These are phyloP conservation scores for Tilletia horrida DNA, from an alignment of 1,284 basidiomycete species.

Conservation along the genomic window DNA sequence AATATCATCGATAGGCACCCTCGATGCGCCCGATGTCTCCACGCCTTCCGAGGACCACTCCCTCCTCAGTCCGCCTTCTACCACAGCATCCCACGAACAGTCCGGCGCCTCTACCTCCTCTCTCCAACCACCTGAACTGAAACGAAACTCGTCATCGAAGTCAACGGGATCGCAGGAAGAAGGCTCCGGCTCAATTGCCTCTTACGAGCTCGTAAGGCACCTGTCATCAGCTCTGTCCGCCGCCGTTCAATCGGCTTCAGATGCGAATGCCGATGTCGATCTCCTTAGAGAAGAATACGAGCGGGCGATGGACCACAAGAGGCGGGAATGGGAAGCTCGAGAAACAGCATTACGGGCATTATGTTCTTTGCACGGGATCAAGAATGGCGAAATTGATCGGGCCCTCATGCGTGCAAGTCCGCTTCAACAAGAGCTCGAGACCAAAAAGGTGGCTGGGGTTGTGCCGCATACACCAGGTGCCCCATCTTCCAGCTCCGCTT, in stretches of 20 bases:
- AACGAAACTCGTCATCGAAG: neutral
- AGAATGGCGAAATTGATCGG: slow-evolving; percentile 37
- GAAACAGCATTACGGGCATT: slow-evolving; percentile 32
- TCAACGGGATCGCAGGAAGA: too few species aligned
- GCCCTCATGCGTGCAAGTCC: slow-evolving; percentile 29
- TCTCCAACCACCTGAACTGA: neutral
- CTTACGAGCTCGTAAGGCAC: neutral
- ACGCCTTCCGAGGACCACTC: slow-evolving; percentile 5
- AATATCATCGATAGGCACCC: neutral
- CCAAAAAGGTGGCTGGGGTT: neutral
- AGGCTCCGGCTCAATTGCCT: neutral
- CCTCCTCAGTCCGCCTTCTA: neutral
- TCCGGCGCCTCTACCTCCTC: neutral
- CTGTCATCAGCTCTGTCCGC: slow-evolving; percentile 17
- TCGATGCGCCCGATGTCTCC: neutral
- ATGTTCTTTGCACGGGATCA: slow-evolving; percentile 38
- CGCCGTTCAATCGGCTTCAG: slow-evolving; percentile 8
- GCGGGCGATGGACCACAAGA: slow-evolving; percentile 11
- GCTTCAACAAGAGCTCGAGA: slow-evolving; percentile 13
- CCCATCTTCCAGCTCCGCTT: neutral
- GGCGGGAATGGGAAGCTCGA: slow-evolving; percentile 32
- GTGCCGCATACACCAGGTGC: neutral
- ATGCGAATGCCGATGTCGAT: neutral
- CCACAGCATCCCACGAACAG: neutral
- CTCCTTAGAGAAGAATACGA: neutral